Conservation (phyloP, 176 grass and related monocot genomes). For the Eragrostis curvula region DNA sequence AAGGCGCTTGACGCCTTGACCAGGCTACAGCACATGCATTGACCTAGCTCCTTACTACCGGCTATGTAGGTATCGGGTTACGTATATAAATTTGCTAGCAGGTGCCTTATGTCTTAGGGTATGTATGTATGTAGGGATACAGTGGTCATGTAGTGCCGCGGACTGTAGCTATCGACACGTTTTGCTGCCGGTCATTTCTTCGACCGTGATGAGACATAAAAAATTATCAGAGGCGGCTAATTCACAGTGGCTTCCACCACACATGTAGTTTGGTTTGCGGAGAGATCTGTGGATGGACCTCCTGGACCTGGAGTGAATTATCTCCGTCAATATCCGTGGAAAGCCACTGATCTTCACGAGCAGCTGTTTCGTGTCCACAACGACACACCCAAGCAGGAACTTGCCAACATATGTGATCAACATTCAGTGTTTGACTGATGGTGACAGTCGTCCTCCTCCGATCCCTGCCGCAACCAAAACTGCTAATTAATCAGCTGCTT, state of each 20-base stretch:
- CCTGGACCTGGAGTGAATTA: neutral
- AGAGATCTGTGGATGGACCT: neutral
- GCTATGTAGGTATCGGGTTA: no score
- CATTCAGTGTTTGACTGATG: neutral
- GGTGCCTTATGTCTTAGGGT: neutral
- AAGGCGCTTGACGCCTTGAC: neutral
- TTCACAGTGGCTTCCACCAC: no score
- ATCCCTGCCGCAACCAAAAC: no score
- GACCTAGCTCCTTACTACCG: neutral
- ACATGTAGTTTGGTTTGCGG: neutral
- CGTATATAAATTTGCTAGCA: neutral
- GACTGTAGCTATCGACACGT: neutral
- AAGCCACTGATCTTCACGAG: constrained; percentile 17
- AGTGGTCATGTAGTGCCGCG: no score
- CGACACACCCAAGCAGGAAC: neutral
- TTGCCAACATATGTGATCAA: neutral
- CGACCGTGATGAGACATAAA: no score
- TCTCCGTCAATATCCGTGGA: neutral
- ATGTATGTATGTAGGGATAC: no score
- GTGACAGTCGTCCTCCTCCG: no score
- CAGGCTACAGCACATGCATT: neutral
- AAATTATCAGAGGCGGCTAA: no score
- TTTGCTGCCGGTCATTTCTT: no score
- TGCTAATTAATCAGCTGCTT: neutral
- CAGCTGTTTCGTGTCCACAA: neutral